Conservation (phyloP, 306 rosid genomes). For the Spatholobus suberectus region DNA sequence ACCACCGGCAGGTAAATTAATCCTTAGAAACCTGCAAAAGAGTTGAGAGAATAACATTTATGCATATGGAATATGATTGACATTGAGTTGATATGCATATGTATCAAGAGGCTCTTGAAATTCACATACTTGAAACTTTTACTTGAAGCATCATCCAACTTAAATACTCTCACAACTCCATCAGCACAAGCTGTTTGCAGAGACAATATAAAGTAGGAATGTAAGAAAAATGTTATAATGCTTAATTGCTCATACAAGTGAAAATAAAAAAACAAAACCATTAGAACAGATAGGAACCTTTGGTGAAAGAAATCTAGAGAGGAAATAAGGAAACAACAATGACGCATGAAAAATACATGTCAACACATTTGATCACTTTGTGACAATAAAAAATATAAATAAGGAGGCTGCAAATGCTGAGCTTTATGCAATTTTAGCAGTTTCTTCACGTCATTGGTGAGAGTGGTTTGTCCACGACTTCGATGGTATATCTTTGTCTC, state of each 20-base stretch:
- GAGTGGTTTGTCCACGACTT: slow-evolving; percentile 16
- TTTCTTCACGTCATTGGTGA: neutral
- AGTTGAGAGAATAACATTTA: slow-evolving; percentile 39
- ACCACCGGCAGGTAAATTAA: slow-evolving; percentile 91
- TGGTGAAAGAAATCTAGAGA: slow-evolving; percentile 4
- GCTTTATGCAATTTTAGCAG: slow-evolving; percentile 5
- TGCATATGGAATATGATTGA: slow-evolving; percentile 24
- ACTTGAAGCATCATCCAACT: slow-evolving; percentile 92
- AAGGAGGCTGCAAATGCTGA: neutral
- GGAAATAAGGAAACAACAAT: slow-evolving; percentile 14
- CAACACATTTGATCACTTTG: slow-evolving; percentile 5
- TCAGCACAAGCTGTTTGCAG: slow-evolving; percentile 84
- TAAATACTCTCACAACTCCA: slow-evolving; percentile 91
- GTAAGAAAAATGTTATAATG: slow-evolving; percentile 20
- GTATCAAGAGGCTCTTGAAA: slow-evolving; percentile 34
- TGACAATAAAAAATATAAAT: neutral
- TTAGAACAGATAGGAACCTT: slow-evolving; percentile 5
- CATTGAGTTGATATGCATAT: slow-evolving; percentile 18
- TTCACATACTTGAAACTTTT: slow-evolving; percentile 93
- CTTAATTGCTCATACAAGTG: slow-evolving; percentile 20
- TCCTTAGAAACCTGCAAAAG: slow-evolving; percentile 76
- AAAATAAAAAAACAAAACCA: slow-evolving; percentile 14
- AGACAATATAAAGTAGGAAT: slow-evolving; percentile 30
- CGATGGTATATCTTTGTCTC: neutral
- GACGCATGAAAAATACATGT: slow-evolving; percentile 18